A percentile compares a stretch with the other conserved stretches of the same genome.
phyloP scores from a whole-genome alignment of 148 eudicot genomes.

The Vaccinium myrtillus region DNA sequence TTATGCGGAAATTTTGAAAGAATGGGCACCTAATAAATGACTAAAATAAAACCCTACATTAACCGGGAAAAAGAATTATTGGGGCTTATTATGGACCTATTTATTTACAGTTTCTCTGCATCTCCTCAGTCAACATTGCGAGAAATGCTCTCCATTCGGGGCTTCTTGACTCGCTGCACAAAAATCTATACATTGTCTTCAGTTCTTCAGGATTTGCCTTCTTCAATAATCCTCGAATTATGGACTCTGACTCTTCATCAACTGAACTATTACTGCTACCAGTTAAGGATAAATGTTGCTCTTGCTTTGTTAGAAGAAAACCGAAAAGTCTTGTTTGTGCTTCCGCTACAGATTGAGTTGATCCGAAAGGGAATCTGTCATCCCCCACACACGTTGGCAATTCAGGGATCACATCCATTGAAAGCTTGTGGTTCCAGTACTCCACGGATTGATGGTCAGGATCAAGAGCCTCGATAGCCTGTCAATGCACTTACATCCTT shows the following conservation, averaged over 20 bases:
- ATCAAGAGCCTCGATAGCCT: conserved; percentile 61
- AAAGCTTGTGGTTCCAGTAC: conserved; percentile 46
- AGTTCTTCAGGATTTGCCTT: conserved; percentile 41
- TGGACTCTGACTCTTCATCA: conserved; percentile 16
- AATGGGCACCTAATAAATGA: not conserved
- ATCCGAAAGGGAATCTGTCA: conserved; percentile 8
- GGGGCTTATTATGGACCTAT: not conserved
- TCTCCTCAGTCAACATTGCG: conserved; percentile 34
- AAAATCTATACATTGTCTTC: conserved; percentile 28
- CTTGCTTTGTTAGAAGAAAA: not conserved
- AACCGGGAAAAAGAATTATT: not conserved
- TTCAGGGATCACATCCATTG: not conserved
- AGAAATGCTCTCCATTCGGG: conserved; percentile 34
- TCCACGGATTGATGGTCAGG: conserved; percentile 37
- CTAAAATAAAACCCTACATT: not conserved
- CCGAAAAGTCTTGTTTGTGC: conserved; percentile 4
- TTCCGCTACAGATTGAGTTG: conserved; percentile 18
- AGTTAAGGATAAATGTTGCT: conserved; percentile 4
- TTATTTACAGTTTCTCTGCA: conserved; percentile 23
- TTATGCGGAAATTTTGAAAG: not conserved
- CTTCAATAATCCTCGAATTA: conserved; percentile 28
- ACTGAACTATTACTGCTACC: conserved; percentile 11
- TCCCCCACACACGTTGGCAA: not conserved
- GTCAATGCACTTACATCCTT: conserved; percentile 5
- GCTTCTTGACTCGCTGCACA: conserved; percentile 35